phyloP scores from a whole-genome alignment of 441 rosid genomes.

The Macaranga tanarius region DNA sequence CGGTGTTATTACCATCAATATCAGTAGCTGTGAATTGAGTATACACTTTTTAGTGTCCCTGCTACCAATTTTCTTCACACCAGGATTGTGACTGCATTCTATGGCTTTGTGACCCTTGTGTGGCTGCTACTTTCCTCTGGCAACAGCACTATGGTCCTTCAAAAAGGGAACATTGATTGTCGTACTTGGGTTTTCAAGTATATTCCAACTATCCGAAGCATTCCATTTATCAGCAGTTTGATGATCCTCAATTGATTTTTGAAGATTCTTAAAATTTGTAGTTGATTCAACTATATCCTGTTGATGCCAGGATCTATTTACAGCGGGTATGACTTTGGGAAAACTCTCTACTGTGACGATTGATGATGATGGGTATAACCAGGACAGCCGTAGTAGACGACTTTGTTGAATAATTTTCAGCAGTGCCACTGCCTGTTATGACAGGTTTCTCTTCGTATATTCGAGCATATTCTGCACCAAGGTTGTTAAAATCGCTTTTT shows the following conservation, averaged over 20 bases:
- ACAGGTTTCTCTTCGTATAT: too few relatives aligned
- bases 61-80: slow-evolving; percentile 47
- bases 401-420: too few relatives aligned
- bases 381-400: too few relatives aligned
- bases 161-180: slow-evolving; percentile 32
- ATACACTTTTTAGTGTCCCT: slow-evolving; percentile 41
- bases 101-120: slow-evolving; percentile 51
- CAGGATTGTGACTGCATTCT: slow-evolving; percentile 47
- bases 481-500: too few relatives aligned
- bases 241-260: slow-evolving; percentile 43
- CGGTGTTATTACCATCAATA: too few relatives aligned
- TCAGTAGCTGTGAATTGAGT: slow-evolving; percentile 43
- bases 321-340: slow-evolving; percentile 87
- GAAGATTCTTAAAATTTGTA: slow-evolving; percentile 37
- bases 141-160: slow-evolving; percentile 53
- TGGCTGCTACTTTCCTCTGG: slow-evolving; percentile 59
- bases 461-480: too few relatives aligned
- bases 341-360: slow-evolving; percentile 91
- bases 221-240: slow-evolving; percentile 45
- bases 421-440: too few relatives aligned
- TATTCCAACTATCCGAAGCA: slow-evolving; percentile 54
- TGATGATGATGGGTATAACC: slow-evolving; percentile 93
- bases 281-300: slow-evolving; percentile 47
- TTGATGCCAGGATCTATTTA: slow-evolving; percentile 81
- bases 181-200: slow-evolving; percentile 47